Percentiles rank a stretch among this genome's conserved stretches.
Evolutionary conservation across 1,284 basidiomycete genomes (phyloP).

Genomic region (Exobasidium cylindrosporum): DNA sequence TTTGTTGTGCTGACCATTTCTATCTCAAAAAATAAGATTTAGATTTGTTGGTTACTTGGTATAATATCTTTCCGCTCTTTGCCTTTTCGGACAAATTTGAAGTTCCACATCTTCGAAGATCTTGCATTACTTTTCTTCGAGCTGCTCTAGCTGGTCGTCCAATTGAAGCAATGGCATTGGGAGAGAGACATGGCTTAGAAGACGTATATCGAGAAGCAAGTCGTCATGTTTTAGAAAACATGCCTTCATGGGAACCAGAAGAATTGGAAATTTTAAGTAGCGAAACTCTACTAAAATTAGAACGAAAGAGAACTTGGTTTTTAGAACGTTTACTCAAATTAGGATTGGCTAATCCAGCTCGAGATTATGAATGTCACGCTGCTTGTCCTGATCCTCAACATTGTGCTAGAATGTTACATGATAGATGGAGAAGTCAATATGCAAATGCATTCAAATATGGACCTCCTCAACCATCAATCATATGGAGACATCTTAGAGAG

Average conservation of each 20-base stretch:
- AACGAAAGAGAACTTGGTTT: slow-evolving; percentile 43
- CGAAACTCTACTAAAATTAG: slow-evolving; percentile 36
- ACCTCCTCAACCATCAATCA: slow-evolving; percentile 63
- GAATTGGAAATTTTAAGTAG: slow-evolving; percentile 26
- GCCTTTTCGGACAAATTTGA: slow-evolving; percentile 39
- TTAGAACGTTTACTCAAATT: slow-evolving; percentile 86
- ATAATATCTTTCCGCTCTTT: slow-evolving; percentile 28
- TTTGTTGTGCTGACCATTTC: no score
- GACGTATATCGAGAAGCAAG: slow-evolving; percentile 35
- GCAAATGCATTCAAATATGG: slow-evolving; percentile 82
- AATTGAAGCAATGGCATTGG: slow-evolving; percentile 42
- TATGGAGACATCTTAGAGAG: slow-evolving; percentile 55
- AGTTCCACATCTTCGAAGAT: slow-evolving; percentile 27
- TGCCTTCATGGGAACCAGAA: slow-evolving; percentile 26
- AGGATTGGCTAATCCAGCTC: slow-evolving; percentile 75
- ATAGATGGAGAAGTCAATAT: slow-evolving; percentile 87
- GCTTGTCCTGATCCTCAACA: slow-evolving; percentile 75
- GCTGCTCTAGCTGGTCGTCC: slow-evolving; percentile 36
- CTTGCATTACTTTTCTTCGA: slow-evolving; percentile 27
- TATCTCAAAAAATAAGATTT: slow-evolving; percentile 23
- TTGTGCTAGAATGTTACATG: slow-evolving; percentile 84
- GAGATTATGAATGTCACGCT: slow-evolving; percentile 72
- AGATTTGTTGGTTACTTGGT: slow-evolving; percentile 32
- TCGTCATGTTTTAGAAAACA: slow-evolving; percentile 42
- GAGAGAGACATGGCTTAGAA: slow-evolving; percentile 29